Conservation (phyloP, 257 asterid genomes). For the Jacaranda mimosifolia region DNA sequence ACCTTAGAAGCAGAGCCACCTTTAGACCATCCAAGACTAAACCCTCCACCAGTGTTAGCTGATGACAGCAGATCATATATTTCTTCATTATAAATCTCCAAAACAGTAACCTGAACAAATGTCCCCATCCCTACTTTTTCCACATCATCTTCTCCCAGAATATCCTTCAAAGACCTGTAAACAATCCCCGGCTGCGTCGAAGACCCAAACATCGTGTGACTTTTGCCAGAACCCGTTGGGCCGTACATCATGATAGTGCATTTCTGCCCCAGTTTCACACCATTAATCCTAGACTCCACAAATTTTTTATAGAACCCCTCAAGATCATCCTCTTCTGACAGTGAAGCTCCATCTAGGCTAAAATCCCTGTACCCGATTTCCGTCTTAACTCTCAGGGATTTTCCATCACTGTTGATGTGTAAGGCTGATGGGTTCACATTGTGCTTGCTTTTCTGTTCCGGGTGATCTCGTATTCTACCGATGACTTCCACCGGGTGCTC, state of each 20-base stretch:
- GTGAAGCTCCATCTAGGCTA: conserved; percentile 79
- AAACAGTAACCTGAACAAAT: conserved; percentile 87
- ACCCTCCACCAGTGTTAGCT: conserved; percentile 68
- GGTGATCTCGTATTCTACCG: conserved; percentile 78
- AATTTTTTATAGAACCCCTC: conserved; percentile 78
- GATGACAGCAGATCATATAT: conserved; percentile 79
- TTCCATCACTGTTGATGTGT: conserved; percentile 57
- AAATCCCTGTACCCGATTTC: conserved; percentile 89
- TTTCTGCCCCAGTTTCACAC: conserved; percentile 79
- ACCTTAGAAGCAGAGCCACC: conserved; percentile 84
- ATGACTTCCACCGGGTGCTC: conserved; percentile 97
- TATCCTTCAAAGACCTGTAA: conserved; percentile 77
- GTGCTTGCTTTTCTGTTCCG: conserved; percentile 60
- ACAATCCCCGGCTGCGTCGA: conserved; percentile 83
- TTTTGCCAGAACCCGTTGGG: conserved; percentile 95
- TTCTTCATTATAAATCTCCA: conserved; percentile 95
- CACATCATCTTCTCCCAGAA: conserved; percentile 65
- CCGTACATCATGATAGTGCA: conserved; percentile 99
- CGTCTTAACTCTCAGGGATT: conserved; percentile 71
- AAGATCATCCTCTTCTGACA: conserved; percentile 81
- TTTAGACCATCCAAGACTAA: conserved; percentile 79
- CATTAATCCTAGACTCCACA: conserved; percentile 78
- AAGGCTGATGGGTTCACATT: conserved; percentile 45
- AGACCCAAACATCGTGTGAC: conserved; percentile 95
- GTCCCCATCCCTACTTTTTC: conserved; percentile 62